These are phyloP conservation scores for Tolypocladium album DNA, from an alignment of 2,329 filamentous ascomycete species.

Conservation along the genomic window DNA sequence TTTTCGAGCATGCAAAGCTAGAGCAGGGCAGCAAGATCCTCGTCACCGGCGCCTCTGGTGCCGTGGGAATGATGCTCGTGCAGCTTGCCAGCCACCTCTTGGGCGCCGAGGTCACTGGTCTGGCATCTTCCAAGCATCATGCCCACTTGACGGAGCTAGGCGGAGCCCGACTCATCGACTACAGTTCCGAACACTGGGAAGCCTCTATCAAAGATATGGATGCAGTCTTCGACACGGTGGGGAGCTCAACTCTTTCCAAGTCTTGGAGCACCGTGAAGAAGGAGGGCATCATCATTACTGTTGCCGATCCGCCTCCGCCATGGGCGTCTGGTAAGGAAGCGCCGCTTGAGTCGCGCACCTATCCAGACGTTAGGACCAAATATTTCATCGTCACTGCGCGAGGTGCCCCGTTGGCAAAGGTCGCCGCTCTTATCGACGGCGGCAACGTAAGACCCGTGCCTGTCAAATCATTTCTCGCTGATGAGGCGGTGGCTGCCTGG, in stretches of 20 bases:
- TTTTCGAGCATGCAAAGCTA: slow-evolving; percentile 10
- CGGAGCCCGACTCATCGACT: slow-evolving; percentile 14
- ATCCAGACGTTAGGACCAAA: slow-evolving; percentile 12
- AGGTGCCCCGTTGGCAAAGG: slow-evolving; percentile 7
- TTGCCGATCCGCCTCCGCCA: slow-evolving; percentile 20
- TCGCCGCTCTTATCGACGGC: slow-evolving; percentile 11
- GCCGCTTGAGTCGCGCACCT: slow-evolving; percentile 6
- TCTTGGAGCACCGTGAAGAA: slow-evolving; percentile 18
- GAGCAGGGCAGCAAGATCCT: slow-evolving; percentile 9
- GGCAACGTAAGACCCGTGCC: slow-evolving; percentile 10
- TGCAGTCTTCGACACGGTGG: slow-evolving; percentile 20
- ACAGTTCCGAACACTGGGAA: slow-evolving; percentile 13
- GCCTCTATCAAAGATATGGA: slow-evolving; percentile 11
- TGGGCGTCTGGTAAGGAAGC: slow-evolving; percentile 17
- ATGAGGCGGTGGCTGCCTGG: slow-evolving; percentile 16
- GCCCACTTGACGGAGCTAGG: slow-evolving; percentile 9
- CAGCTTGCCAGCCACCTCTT: slow-evolving; percentile 15
- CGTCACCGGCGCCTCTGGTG: slow-evolving; percentile 19
- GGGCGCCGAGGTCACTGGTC: slow-evolving; percentile 13
- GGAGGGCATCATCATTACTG: slow-evolving; percentile 19
- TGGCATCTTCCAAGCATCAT: slow-evolving; percentile 14
- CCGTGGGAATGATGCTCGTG: slow-evolving; percentile 17
- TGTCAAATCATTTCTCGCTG: slow-evolving; percentile 10
- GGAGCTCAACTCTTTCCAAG: slow-evolving; percentile 14
- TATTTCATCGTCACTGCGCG: slow-evolving; percentile 19